Base-by-base conservation (phyloP, 2,329 filamentous ascomycete genomes). In the Pyricularia pennisetigena region DNA sequence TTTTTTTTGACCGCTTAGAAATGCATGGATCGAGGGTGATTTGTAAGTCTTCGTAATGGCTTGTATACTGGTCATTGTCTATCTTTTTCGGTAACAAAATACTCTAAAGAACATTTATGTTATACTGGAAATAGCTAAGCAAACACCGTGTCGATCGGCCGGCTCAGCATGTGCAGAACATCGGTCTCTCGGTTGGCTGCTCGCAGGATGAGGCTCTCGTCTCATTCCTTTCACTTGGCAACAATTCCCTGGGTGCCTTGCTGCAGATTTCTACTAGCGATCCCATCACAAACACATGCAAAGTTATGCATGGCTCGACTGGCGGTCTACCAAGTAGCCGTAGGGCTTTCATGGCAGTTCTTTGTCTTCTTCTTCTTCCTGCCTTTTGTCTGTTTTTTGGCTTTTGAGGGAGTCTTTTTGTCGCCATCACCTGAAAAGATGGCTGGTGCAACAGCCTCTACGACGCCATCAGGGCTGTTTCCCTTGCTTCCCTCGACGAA, bases 221-320 rank as follows among this genome's bases (percentile, higher is more conserved):
- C 41, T 4, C 20, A 54, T 54, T 54, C 7, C 41, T n/a, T 54
- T 14, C 12, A 54, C 6, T 54, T 54, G 16, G 20, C 4, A 20
- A 54, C 41, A n/a, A n/a, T 54, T 54, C 41, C 41, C 20, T 54
- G 32, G 16, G 16, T n/a, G 41, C 41, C 20, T 54, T 54, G 41
- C 41, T 54, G 41, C 41, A 54, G 2, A 54, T n/a, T 54, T 32
- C 30, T n/a, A n/a, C 16, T n/a, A 54, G 41, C 20, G 16, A 54
- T 54, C 16, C 16, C 41, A 49, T 64, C 69, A 71, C 73, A 73
- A 26, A 69, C 66, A 64, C 72, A 73, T 72, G 59, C 73, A 71
- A 54, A 54, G 20, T 54, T 54, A 54, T 54, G 41, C 41, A 54
- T 54, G 41, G 41, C 41, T 54, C 41, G 41, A 54, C 41, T 54